Evolutionary conservation across 306 rosid genomes (phyloP).

Genomic region (Carpinus viminea): DNA sequence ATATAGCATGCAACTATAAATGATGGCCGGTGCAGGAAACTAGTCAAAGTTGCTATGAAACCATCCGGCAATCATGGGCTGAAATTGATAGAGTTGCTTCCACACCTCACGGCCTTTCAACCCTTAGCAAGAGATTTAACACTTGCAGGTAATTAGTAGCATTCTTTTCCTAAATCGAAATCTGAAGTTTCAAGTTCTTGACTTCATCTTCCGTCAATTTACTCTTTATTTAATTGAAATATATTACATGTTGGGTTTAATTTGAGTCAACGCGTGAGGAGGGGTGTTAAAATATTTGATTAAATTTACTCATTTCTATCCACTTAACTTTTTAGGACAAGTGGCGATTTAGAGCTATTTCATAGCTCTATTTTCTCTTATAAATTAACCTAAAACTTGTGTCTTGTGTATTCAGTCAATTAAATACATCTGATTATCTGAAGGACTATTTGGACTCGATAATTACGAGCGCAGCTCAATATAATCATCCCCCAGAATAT

Average conservation of each 20-base stretch:
- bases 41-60: slow-evolving; percentile 41
- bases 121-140: slow-evolving; percentile 47
- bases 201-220: no score
- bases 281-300: no score
- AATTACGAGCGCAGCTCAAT: slow-evolving; percentile 32
- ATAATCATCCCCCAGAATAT: slow-evolving; percentile 27
- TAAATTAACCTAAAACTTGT: neutral
- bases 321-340: no score
- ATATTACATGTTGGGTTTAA: no score
- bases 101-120: slow-evolving; percentile 45
- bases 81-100: slow-evolving; percentile 51
- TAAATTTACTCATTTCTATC: no score
- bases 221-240: no score
- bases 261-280: no score
- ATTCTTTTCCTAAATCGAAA: neutral
- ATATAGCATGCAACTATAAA: no score
- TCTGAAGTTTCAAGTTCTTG: no score
- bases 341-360: neutral
- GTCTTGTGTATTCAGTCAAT: slow-evolving; percentile 13
- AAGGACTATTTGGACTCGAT: slow-evolving; percentile 25
- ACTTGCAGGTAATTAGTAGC: slow-evolving; percentile 47
- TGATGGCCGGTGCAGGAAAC: neutral
- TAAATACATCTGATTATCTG: slow-evolving; percentile 21
- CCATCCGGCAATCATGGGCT: slow-evolving; percentile 56
- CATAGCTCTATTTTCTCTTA: neutral